Evolutionary conservation across 2,329 filamentous ascomycete species (phyloP).

Genomic region (Hansfordia pulvinata): DNA sequence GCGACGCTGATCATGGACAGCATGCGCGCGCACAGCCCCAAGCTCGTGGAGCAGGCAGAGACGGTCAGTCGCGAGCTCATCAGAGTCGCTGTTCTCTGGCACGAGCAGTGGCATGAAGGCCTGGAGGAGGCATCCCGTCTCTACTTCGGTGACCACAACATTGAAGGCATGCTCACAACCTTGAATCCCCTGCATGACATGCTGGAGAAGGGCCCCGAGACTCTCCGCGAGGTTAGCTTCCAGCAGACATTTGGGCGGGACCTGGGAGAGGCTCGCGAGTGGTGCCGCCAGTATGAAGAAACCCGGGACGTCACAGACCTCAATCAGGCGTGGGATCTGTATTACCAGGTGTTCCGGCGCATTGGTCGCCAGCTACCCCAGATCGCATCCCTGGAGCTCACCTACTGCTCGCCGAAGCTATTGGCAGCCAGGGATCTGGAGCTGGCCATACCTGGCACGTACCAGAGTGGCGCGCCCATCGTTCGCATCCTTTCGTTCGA

Average conservation of each 20-base stretch:
- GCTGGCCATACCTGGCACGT: slow-evolving; percentile 90
- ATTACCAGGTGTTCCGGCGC: slow-evolving; percentile 95
- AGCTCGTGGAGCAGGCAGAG: slow-evolving; percentile 88
- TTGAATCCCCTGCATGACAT: slow-evolving; percentile 84
- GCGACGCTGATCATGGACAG: slow-evolving; percentile 94
- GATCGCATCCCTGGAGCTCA: slow-evolving; percentile 81
- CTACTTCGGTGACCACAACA: slow-evolving; percentile 96
- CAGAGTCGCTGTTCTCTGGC: slow-evolving; percentile 92
- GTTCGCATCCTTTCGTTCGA: slow-evolving; percentile 85
- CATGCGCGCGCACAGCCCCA: slow-evolving; percentile 89
- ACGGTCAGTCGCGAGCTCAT: slow-evolving; percentile 94
- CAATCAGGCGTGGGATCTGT: slow-evolving; percentile 97
- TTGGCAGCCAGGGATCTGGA: slow-evolving; percentile 77
- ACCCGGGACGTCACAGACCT: slow-evolving; percentile 88
- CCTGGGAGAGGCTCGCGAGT: slow-evolving; percentile 86
- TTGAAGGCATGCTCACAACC: slow-evolving; percentile 91
- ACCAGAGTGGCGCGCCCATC: slow-evolving; percentile 64
- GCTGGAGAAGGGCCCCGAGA: slow-evolving; percentile 83
- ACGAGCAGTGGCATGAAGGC: slow-evolving; percentile 97
- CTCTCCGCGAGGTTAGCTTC: slow-evolving; percentile 90
- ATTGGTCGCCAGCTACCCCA: slow-evolving; percentile 90
- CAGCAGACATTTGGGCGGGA: slow-evolving; percentile 95
- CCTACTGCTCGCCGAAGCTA: slow-evolving; percentile 92
- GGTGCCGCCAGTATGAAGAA: slow-evolving; percentile 82
- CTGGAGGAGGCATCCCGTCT: slow-evolving; percentile 91